Percentiles rank a stretch among this genome's conserved stretches.
These are phyloP conservation scores for Mollisia scopiformis DNA, from an alignment of 2,329 filamentous ascomycete species.

Conservation along the genomic window DNA sequence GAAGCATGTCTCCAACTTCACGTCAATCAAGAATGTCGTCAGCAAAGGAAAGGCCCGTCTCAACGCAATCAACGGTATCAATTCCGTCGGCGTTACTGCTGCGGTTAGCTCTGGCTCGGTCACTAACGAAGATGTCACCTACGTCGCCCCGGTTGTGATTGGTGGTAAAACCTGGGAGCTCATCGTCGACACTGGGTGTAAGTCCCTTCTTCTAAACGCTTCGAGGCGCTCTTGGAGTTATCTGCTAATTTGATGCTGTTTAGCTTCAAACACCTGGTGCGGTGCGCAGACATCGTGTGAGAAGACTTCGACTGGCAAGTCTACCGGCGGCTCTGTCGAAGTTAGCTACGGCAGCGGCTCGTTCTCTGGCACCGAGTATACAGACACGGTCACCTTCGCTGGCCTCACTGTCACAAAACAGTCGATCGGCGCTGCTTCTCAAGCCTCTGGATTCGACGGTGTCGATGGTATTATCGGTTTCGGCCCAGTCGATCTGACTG, in stretches of 20 bases:
- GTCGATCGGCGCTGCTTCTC: conserved; percentile 22
- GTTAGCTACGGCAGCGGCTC: conserved; percentile 34
- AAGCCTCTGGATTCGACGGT: conserved; percentile 14
- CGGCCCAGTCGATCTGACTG: conserved; percentile 32
- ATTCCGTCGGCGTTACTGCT: not conserved
- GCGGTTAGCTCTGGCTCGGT: conserved; percentile 29
- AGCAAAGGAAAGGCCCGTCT: conserved; percentile 30
- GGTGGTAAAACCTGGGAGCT: conserved; percentile 31
- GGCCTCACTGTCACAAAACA: conserved; percentile 31
- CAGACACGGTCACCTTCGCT: conserved; percentile 36
- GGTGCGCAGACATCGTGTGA: conserved; percentile 19
- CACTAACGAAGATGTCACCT: conserved; percentile 33
- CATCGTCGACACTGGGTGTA: conserved; percentile 38
- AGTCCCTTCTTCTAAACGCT: not conserved
- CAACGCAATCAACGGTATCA: conserved; percentile 28
- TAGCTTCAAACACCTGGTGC: conserved; percentile 34
- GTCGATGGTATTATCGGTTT: conserved; percentile 29
- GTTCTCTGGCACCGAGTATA: conserved; percentile 34
- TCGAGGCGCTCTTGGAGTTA: not conserved
- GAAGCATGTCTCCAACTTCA: conserved; percentile 29
- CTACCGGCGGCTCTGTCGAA: conserved; percentile 28
- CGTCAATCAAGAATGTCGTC: conserved; percentile 31
- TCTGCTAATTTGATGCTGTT: conserved; percentile 14
- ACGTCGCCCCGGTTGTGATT: conserved; percentile 33
- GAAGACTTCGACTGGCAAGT: conserved; percentile 25